These are phyloP conservation scores for Pleurotus citrinopileatus DNA, from an alignment of 768 basidiomycete species.

Conservation along the genomic window DNA sequence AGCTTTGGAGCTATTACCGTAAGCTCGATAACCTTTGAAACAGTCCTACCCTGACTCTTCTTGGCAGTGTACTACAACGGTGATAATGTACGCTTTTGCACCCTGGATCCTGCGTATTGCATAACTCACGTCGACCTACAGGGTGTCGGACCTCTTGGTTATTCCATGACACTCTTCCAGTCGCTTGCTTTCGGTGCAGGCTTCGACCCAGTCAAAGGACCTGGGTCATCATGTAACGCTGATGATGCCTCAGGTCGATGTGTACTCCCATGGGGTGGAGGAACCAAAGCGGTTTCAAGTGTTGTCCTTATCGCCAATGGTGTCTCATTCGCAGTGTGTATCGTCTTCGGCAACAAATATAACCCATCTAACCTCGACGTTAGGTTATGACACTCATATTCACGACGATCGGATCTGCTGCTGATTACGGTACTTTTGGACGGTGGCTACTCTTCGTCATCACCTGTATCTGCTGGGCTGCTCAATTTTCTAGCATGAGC, in stretches of 20 bases:
- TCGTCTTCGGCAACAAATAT: no score
- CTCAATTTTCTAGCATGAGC: slow-evolving; percentile 75
- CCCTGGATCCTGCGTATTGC: background rate
- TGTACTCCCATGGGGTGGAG: slow-evolving; percentile 73
- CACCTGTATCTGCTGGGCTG: slow-evolving; percentile 76
- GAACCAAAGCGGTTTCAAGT: slow-evolving; percentile 73
- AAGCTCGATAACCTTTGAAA: slow-evolving; percentile 21
- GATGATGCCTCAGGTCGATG: slow-evolving; percentile 63
- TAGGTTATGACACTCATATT: slow-evolving; percentile 80
- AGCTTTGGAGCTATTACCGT: slow-evolving; percentile 83
- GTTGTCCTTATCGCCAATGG: slow-evolving; percentile 78
- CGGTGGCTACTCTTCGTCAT: slow-evolving; percentile 73
- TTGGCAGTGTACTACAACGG: slow-evolving; percentile 76
- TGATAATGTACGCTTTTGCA: slow-evolving; percentile 53
- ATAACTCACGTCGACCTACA: slow-evolving; percentile 21
- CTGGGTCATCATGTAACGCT: slow-evolving; percentile 66
- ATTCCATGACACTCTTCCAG: slow-evolving; percentile 75
- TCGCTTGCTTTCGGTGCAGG: slow-evolving; percentile 69
- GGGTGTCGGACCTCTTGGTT: slow-evolving; percentile 69
- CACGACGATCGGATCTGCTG: slow-evolving; percentile 74
- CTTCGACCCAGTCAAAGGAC: slow-evolving; percentile 66
- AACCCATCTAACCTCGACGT: no score
- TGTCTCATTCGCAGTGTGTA: slow-evolving; percentile 66
- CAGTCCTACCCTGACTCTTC: background rate
- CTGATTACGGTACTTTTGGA: slow-evolving; percentile 74